Conservation (phyloP, 2,329 filamentous ascomycete species). For the Pseudocercospora eumusae region DNA sequence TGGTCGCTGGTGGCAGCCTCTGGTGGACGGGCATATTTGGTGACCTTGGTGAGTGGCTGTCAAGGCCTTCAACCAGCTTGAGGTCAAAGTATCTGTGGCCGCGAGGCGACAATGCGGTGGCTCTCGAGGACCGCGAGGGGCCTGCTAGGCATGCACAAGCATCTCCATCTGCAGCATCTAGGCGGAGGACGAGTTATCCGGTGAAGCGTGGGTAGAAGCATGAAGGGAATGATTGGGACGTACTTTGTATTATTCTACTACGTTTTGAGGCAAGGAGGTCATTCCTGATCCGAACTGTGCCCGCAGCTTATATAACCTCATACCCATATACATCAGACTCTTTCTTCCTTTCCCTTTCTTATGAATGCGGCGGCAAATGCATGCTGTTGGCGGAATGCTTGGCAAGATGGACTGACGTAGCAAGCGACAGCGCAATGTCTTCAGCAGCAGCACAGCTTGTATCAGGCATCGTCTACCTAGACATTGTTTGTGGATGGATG, state of each 20-base stretch:
- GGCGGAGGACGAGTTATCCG: not conserved
- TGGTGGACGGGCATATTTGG: constrained; percentile 21
- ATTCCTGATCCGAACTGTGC: no score
- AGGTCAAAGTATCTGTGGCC: not conserved
- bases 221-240: no score
- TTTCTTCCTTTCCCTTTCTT: no score
- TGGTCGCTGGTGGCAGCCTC: constrained; percentile 17
- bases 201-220: not conserved
- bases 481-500: not conserved
- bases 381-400: not conserved
- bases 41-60: constrained; percentile 11
- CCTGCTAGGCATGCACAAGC: not conserved
- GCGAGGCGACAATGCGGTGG: not conserved
- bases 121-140: not conserved
- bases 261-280: no score
- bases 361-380: no score
- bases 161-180: not conserved
- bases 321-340: no score
- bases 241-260: not conserved
- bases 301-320: no score
- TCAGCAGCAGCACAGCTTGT: not conserved
- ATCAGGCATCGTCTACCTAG: not conserved
- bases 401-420: not conserved
- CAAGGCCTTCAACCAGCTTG: not conserved
- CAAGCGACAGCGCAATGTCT: not conserved